Conservation (phyloP, 2,329 filamentous ascomycete genomes). For the Fusarium sp. region DNA sequence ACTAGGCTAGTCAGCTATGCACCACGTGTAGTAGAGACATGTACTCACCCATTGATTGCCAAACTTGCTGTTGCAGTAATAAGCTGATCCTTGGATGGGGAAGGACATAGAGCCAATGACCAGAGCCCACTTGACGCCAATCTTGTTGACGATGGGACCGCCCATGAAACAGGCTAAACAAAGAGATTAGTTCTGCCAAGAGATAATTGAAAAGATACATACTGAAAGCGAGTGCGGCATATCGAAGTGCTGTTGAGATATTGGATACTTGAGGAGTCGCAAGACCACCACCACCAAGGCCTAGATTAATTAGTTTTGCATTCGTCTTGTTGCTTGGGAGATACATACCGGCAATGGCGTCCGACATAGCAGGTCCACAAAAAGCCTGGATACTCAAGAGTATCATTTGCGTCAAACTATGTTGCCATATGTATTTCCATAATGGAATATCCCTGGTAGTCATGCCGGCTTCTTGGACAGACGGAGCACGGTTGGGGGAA, state of each 20-base stretch:
- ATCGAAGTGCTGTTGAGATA: constrained; percentile 12
- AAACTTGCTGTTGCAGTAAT: constrained; percentile 26
- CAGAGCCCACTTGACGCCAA: constrained; percentile 23
- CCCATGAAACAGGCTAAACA: constrained; percentile 20
- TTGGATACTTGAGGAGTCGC: constrained; percentile 22
- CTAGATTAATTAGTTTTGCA: not conserved
- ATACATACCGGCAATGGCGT: constrained; percentile 16
- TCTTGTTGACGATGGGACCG: constrained; percentile 20
- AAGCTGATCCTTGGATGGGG: constrained; percentile 3
- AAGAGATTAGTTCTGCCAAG: accelerated
- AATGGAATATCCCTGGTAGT: not conserved
- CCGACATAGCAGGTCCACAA: constrained; percentile 23
- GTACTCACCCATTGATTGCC: constrained; percentile 14
- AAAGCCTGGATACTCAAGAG: constrained; percentile 21
- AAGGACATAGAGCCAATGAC: constrained; percentile 19
- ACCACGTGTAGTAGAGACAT: accelerated
- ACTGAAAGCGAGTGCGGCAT: constrained; percentile 22
- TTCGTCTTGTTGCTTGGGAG: accelerated
- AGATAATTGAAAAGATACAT: accelerated
- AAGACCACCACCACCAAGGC: constrained; percentile 18
- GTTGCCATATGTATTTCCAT: constrained; percentile 27
- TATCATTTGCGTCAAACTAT: constrained; percentile 28
- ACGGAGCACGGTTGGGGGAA: not conserved
- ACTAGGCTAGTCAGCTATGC: not conserved
- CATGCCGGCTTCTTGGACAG: not conserved